phyloP scores from a whole-genome alignment of 2,329 filamentous ascomycete species.

The Fusarium torulosum region DNA sequence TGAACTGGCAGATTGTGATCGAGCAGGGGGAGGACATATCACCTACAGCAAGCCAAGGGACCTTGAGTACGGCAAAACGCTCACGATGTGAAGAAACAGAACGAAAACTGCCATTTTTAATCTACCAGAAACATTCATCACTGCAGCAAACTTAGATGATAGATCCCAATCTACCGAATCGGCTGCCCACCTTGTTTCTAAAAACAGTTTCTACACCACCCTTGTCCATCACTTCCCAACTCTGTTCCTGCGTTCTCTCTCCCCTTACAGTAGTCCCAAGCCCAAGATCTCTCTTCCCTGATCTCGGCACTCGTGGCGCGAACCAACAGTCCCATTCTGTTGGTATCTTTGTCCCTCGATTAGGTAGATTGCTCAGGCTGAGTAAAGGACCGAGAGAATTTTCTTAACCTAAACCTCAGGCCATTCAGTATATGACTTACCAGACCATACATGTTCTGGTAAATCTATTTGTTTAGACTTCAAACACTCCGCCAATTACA shows the following conservation, averaged over 20 bases:
- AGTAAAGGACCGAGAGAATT: background rate
- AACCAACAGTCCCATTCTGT: conserved; percentile 14
- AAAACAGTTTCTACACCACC: conserved; percentile 21
- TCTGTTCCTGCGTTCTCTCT: conserved; percentile 19
- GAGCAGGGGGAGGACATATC: conserved; percentile 14
- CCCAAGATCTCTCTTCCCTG: conserved; percentile 12
- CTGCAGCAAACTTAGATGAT: background rate
- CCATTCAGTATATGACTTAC: background rate
- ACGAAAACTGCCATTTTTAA: background rate
- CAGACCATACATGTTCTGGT: background rate
- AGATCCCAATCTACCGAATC: background rate
- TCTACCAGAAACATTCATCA: background rate
- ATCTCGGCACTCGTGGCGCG: conserved; percentile 13
- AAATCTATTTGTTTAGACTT: background rate
- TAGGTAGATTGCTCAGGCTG: background rate
- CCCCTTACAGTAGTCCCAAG: conserved; percentile 2
- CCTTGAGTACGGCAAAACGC: background rate
- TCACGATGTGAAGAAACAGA: background rate
- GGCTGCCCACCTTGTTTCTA: conserved; percentile 20
- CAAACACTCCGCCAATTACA: background rate
- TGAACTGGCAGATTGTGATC: conserved; percentile 33
- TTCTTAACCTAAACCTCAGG: background rate
- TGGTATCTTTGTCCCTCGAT: background rate
- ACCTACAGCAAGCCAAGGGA: background rate
- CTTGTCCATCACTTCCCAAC: conserved; percentile 7